Percentiles rank a stretch among this genome's conserved stretches.
phyloP scores from a whole-genome alignment of 805 yeast species.

The Wickerhamiella bombiphila region DNA sequence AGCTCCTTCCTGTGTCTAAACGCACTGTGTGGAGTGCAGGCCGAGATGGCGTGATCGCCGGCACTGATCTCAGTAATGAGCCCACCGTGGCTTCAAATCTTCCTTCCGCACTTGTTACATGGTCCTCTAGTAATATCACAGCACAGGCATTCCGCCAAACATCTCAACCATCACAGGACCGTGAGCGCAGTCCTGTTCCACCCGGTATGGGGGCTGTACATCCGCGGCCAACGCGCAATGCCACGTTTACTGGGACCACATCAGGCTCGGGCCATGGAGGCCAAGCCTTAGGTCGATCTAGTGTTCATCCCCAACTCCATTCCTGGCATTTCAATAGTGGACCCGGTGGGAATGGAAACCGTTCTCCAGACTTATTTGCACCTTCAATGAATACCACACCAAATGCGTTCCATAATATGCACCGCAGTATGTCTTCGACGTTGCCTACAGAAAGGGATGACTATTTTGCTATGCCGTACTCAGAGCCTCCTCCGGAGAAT shows the following conservation, averaged over 20 bases:
- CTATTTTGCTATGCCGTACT: not conserved
- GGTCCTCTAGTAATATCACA: slow-evolving; percentile 33
- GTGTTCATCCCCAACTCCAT: not conserved
- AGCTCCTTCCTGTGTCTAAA: slow-evolving; percentile 24
- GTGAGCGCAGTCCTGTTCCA: not conserved
- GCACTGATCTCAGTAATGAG: slow-evolving; percentile 33
- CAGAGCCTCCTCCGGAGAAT: slow-evolving; percentile 2
- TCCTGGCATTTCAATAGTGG: not conserved
- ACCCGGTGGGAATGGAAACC: no score
- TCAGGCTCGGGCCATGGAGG: not conserved
- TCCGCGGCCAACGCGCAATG: not conserved
- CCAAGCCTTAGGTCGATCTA: no score
- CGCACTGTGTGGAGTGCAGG: slow-evolving; percentile 34
- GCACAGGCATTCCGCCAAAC: slow-evolving; percentile 3
- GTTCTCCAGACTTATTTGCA: not conserved
- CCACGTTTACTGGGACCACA: not conserved
- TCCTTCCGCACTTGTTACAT: slow-evolving; percentile 36
- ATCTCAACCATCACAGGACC: not conserved
- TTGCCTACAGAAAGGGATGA: not conserved
- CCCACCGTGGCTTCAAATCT: slow-evolving; percentile 36
- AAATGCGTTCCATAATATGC: no score
- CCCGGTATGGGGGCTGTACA: not conserved
- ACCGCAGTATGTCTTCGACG: not conserved
- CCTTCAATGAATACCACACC: not conserved
- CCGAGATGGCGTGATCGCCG: slow-evolving; percentile 34